Percentiles rank a stretch among this genome's conserved stretches.
Evolutionary conservation across 2,329 filamentous ascomycete species (phyloP).

Genomic region (Penicillium sp.): DNA sequence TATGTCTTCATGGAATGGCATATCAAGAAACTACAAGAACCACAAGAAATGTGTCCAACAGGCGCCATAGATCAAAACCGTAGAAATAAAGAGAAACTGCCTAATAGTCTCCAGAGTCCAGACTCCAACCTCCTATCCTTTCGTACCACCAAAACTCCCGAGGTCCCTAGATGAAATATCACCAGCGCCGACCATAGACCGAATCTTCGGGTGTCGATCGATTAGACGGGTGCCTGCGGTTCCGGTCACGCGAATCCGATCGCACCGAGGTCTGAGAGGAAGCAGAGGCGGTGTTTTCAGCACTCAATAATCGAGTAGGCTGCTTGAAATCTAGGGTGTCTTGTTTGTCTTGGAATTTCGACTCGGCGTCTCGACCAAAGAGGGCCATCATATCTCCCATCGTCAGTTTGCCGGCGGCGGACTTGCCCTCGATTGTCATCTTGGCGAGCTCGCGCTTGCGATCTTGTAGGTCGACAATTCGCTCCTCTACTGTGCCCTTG

Average conservation of each 20-base stretch:
- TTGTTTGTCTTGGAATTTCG: conserved; percentile 39
- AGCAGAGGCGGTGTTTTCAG: conserved; percentile 21
- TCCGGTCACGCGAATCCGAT: conserved; percentile 18
- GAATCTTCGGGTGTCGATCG: conserved; percentile 35
- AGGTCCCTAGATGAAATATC: conserved; percentile 1
- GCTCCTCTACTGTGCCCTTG: conserved; percentile 79
- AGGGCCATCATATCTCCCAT: conserved; percentile 91
- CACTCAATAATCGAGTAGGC: conserved; percentile 29
- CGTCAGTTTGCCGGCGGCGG: conserved; percentile 74
- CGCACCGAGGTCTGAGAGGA: neutral
- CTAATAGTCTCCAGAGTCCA: neutral
- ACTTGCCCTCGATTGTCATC: conserved; percentile 77
- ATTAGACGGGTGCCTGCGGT: conserved; percentile 16
- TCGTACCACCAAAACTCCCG: neutral
- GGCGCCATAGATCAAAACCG: neutral
- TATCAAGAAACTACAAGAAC: neutral
- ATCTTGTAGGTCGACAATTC: conserved; percentile 90
- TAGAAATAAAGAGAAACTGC: neutral
- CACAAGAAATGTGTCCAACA: neutral
- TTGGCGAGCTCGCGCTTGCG: conserved; percentile 90
- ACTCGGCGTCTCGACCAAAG: conserved; percentile 68
- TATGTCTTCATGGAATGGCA: neutral
- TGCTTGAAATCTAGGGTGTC: conserved; percentile 39
- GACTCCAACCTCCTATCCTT: neutral
- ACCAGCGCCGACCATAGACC: conserved; percentile 43